phyloP scores from a whole-genome alignment of 148 eudicot genomes.

The Polygonum aviculare region DNA sequence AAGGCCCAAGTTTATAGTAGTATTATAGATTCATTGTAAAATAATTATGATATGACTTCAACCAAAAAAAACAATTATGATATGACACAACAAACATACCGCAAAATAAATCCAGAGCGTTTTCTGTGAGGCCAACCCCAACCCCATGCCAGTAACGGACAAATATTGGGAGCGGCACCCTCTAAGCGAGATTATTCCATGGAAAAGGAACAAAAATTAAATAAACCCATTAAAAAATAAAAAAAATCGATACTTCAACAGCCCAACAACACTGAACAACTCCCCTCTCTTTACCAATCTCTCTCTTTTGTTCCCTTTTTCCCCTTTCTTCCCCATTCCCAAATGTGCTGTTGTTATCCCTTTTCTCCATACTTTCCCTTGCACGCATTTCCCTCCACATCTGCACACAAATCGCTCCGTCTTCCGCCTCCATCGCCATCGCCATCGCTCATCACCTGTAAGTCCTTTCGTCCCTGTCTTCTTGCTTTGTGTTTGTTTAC shows the following conservation, averaged over 20 bases:
- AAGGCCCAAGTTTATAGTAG: too few relatives aligned
- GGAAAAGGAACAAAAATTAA: too few relatives aligned
- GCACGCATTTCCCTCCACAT: neutral
- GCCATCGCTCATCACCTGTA: neutral
- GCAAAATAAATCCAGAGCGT: too few relatives aligned
- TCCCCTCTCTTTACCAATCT: constrained; percentile 1
- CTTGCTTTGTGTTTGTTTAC: neutral
- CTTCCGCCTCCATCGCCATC: neutral
- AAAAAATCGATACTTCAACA: neutral
- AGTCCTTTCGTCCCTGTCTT: neutral
- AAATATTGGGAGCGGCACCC: too few relatives aligned
- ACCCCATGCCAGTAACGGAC: too few relatives aligned
- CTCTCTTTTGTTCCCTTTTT: neutral
- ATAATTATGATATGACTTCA: too few relatives aligned
- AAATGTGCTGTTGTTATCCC: neutral
- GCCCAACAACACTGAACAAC: neutral
- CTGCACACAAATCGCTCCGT: neutral
- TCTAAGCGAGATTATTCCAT: too few relatives aligned
- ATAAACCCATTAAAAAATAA: neutral
- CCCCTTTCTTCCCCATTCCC: neutral
- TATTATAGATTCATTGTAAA: too few relatives aligned
- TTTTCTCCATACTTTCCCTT: neutral
- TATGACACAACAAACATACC: too few relatives aligned
- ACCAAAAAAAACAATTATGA: too few relatives aligned
- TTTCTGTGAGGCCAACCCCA: too few relatives aligned